Base-by-base conservation (phyloP, 768 basidiomycete genomes). In the Amanita pseudoporphyria region DNA sequence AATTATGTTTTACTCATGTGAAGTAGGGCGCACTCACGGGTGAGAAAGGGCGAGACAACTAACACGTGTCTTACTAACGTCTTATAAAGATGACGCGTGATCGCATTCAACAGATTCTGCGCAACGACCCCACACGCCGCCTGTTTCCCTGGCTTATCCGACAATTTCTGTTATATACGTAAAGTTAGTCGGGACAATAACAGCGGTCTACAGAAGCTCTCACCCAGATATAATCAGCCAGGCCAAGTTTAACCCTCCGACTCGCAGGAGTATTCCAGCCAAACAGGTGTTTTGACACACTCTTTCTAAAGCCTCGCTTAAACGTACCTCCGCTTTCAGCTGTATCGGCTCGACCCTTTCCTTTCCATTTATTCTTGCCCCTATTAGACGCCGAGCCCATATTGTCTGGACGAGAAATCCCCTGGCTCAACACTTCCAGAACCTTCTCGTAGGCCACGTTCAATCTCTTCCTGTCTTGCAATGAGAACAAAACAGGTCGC, bases 261-360 rank as follows among this genome's bases (percentile, higher is more conserved):
- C 69, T 70, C 35, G 78, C 60, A 19, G 84, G 58, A 41, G 61
- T 60, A 45, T 78, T 71, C 70, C 74, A 80, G 1, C 85, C 84
- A 58, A 79, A 87, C 12, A 88, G 63, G 58, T 84, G 76, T 7
- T 67, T 69, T 0, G 66, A 56, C 14, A 87, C 58, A 53, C 81
- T 79, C 13, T 61, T 62, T 38, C 74, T 67, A 52, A 85, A 73
- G n/a, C 68, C 70, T 19, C 51, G 51, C 19, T 70, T 71, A n/a
- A n/a, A 71, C 19, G 56, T 53, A n/a, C 61, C 65, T 9, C 60
- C 54, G 48, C 62, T 16, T 38, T 40, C 19, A 3, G 12, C n/a
- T 19, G 26, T 28, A 7, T 22, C 26, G 6, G 19, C 47, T 19
- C 37, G 36, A 13, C 26, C 47, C 40, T 38, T 40, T 10, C 47